Evolutionary conservation across 345 rosid species (phyloP).

Genomic region (Chamaenerion angustifolium): DNA sequence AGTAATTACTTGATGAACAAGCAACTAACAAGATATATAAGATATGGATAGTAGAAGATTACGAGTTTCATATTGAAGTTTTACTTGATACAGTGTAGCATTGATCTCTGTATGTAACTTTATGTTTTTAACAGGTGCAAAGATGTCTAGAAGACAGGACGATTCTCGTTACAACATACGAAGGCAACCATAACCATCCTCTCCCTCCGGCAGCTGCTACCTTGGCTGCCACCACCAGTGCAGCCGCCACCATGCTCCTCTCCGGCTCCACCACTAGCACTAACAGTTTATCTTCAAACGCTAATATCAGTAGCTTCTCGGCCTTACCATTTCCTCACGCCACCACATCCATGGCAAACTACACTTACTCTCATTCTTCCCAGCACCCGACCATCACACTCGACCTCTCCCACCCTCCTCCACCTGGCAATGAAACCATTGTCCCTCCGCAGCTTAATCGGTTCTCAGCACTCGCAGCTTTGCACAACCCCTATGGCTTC

Average conservation of each 20-base stretch:
- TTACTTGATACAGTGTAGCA: too few relatives aligned
- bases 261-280: conserved; percentile 32
- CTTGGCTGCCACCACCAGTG: conserved; percentile 42
- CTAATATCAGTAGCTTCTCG: conserved; percentile 7
- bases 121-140: conserved; percentile 24
- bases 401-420: conserved; percentile 24
- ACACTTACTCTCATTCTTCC: conserved; percentile 26
- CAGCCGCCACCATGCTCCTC: conserved; percentile 37
- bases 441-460: too few relatives aligned
- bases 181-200: conserved; percentile 47
- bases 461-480: too few relatives aligned
- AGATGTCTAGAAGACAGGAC: conserved; percentile 37
- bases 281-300: conserved; percentile 16
- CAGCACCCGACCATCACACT: conserved; percentile 36
- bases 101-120: too few relatives aligned
- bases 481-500: too few relatives aligned
- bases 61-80: background rate
- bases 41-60: too few relatives aligned
- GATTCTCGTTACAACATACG: conserved; percentile 36
- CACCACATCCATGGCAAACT: conserved; percentile 21
- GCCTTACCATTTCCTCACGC: conserved; percentile 6
- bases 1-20: too few relatives aligned
- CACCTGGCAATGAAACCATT: too few relatives aligned
- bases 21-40: too few relatives aligned
- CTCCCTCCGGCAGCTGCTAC: conserved; percentile 40